Evolutionary conservation across 1,284 basidiomycete genomes (phyloP).

Genomic region (Trichosporon sp.): DNA sequence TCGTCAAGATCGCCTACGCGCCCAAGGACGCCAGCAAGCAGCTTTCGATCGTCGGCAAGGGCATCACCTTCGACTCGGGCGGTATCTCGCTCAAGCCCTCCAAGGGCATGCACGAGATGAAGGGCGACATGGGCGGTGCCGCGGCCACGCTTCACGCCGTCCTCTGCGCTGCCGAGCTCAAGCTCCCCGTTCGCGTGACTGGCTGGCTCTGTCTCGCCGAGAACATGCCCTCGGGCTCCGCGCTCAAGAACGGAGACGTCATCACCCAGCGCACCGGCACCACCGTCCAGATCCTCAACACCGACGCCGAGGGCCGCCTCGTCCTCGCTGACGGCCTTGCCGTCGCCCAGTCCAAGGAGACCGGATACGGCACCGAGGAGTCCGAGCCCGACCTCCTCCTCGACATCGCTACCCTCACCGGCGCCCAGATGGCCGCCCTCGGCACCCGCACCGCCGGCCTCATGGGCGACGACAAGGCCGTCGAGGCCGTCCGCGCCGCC

Average conservation of each 20-base stretch:
- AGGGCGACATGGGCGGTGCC: constrained; percentile 21
- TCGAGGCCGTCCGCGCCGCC: constrained; percentile 11
- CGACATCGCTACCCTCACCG: constrained; percentile 18
- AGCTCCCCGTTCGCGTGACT: constrained; percentile 11
- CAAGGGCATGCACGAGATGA: constrained; percentile 19
- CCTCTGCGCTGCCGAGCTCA: constrained; percentile 17
- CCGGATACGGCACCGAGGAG: constrained; percentile 19
- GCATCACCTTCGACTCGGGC: constrained; percentile 20
- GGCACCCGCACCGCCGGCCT: constrained; percentile 18
- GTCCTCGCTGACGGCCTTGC: constrained; percentile 20
- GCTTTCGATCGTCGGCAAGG: constrained; percentile 19
- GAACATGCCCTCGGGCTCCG: constrained; percentile 19
- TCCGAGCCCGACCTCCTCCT: constrained; percentile 17
- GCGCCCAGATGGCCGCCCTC: constrained; percentile 17
- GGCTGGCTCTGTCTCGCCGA: constrained; percentile 19
- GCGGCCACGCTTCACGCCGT: constrained; percentile 15
- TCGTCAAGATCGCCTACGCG: constrained; percentile 16
- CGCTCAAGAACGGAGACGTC: constrained; percentile 18
- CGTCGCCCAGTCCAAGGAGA: constrained; percentile 12
- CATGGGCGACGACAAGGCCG: constrained; percentile 18
- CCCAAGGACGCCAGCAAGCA: constrained; percentile 9
- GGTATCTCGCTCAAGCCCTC: constrained; percentile 19
- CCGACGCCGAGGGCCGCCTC: constrained; percentile 20
- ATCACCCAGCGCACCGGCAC: constrained; percentile 16
- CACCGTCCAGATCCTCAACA: constrained; percentile 19